Conservation (phyloP, 495 filamentous ascomycete species). For the Aspergillus baeticus region DNA sequence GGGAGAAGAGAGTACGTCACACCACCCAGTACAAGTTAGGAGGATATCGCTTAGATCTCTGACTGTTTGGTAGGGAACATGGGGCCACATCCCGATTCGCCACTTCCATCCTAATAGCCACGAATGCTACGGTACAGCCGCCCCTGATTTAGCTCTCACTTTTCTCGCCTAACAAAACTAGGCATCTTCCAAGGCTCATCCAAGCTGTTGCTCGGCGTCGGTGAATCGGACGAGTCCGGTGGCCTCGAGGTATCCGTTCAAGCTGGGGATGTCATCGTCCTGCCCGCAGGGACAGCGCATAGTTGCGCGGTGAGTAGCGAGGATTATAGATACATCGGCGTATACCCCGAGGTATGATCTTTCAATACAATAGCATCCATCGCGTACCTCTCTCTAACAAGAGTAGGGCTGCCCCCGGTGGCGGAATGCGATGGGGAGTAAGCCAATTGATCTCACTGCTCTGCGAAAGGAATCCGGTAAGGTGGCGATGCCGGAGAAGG, state of each 20-base stretch:
- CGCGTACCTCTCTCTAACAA: not conserved
- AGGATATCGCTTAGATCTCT: no score
- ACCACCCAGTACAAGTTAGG: no score
- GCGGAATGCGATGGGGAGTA: not conserved
- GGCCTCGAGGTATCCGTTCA: not conserved
- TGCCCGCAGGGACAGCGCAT: not conserved
- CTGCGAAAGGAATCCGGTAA: not conserved
- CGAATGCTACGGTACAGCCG: conserved; percentile 11
- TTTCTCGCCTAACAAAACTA: not conserved
- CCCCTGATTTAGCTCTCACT: no score
- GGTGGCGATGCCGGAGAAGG: conserved; percentile 2
- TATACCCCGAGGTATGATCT: not conserved
- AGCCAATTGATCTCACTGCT: not conserved
- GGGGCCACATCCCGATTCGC: conserved; percentile 7
- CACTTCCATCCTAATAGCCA: conserved; percentile 13
- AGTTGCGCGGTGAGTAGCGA: not conserved
- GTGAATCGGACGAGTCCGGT: not conserved
- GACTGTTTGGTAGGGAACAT: not conserved
- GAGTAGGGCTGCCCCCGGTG: not conserved
- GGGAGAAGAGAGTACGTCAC: not conserved
- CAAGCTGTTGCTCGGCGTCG: no score
- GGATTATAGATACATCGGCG: not conserved
- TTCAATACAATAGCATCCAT: not conserved
- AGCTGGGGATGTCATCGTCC: not conserved
- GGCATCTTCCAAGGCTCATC: no score